Evolutionary conservation across 1,284 basidiomycete genomes (phyloP).

Genomic region (Dichomitus squalens): DNA sequence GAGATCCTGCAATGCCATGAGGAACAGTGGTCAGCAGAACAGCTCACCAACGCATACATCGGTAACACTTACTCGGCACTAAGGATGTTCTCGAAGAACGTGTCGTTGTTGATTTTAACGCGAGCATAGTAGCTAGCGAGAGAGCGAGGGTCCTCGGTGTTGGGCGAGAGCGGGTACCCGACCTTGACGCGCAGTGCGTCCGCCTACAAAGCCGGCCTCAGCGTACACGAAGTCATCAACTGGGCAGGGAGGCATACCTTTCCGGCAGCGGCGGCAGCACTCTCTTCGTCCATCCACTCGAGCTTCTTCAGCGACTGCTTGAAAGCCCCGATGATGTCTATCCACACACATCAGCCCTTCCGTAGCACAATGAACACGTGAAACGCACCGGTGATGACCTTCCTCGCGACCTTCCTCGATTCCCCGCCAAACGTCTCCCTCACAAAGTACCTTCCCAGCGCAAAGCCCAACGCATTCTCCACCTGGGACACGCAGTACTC

Average conservation of each 20-base stretch:
- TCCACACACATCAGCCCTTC: not conserved
- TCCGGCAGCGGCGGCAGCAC: slow-evolving; percentile 79
- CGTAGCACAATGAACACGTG: not conserved
- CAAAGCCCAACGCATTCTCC: slow-evolving; percentile 72
- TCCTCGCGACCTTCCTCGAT: slow-evolving; percentile 79
- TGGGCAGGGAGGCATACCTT: slow-evolving; percentile 53
- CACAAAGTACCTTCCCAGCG: slow-evolving; percentile 82
- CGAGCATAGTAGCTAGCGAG: slow-evolving; percentile 76
- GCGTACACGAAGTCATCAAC: not conserved
- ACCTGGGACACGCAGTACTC: slow-evolving; percentile 74
- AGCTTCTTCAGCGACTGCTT: slow-evolving; percentile 77
- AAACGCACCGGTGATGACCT: slow-evolving; percentile 74
- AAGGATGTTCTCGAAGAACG: slow-evolving; percentile 87
- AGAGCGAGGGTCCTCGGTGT: slow-evolving; percentile 75
- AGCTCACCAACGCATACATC: not conserved
- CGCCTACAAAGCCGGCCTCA: slow-evolving; percentile 45
- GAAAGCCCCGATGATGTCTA: slow-evolving; percentile 86
- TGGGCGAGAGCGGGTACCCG: slow-evolving; percentile 86
- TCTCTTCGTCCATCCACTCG: slow-evolving; percentile 91
- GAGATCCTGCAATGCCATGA: slow-evolving; percentile 43
- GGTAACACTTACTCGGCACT: slow-evolving; percentile 55
- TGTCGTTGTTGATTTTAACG: slow-evolving; percentile 65
- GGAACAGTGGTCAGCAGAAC: not conserved
- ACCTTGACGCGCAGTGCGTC: slow-evolving; percentile 83
- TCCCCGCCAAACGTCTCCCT: slow-evolving; percentile 85